Evolutionary conservation across 2,329 filamentous ascomycete species (phyloP), one percentile per base, ranked within the genome.

Genomic region (Cyphellophora attinorum): DNA sequence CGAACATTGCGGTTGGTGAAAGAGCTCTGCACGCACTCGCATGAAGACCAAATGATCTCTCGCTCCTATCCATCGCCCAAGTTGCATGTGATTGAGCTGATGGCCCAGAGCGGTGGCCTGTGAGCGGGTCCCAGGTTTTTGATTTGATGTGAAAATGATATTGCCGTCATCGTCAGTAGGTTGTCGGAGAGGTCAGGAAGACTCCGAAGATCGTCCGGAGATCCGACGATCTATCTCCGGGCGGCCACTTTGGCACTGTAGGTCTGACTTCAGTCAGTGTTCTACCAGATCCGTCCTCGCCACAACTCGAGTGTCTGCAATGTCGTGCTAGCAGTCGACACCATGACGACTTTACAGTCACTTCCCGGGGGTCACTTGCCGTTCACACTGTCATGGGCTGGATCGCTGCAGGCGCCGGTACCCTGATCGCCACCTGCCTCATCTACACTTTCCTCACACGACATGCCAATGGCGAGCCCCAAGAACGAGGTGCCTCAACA

Each of bases 341-440:
- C n/a, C 21, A 25, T 25, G 21, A 25, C n/a, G n/a, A 8, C n/a
- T n/a, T n/a, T 8, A 25, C n/a, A 8, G 8, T 25, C 21, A 25
- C n/a, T 25, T 25, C 8, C 21, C n/a, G 8, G 21, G 8, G n/a
- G 8, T 25, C n/a, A n/a, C 25, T n/a, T 17, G 13, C 30, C 30
- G 13, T n/a, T 28, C 13, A 19, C 29, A n/a, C 14, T 39, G 27
- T 23, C 34, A 47, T 47, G 44, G 44, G 35, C 29, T 47, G 42
- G 42, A 13, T 47, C 14, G 40, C 35, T 8, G 30, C 37, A 16
- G 42, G 25, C 28, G 38, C 36, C 17, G 41, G 35, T 31, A 43
- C 42, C n/a, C 21, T 40, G 5, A 28, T 47, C 28, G 39, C 38
- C n/a, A 39, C 38, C 15, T 42, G 33, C 28, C n/a, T 43, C 19